Conservation (phyloP, 2,329 filamentous ascomycete genomes). For the Neonectria magnoliae region DNA sequence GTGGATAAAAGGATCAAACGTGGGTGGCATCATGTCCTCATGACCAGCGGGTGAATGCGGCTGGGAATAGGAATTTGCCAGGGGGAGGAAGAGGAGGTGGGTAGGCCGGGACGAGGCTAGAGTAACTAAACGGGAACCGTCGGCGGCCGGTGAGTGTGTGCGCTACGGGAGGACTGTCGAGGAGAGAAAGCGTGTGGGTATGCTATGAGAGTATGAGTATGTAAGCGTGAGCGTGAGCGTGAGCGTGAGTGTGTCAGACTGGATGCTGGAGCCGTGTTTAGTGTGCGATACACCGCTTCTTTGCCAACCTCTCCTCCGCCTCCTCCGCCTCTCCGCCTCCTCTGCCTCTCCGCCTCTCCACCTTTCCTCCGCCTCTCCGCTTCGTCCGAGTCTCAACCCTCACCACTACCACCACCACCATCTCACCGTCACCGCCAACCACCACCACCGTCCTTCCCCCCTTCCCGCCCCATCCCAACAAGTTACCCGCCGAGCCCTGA, state of each 20-base stretch:
- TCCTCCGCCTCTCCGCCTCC: neutral
- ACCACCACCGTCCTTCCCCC: conserved; percentile 1
- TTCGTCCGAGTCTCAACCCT: neutral
- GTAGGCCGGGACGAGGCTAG: neutral
- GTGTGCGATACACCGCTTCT: conserved; percentile 23
- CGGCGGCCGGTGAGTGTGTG: neutral
- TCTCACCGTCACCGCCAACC: conserved; percentile 6
- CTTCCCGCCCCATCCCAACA: conserved; percentile 1
- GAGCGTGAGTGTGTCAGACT: neutral
- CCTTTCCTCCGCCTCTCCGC: neutral
- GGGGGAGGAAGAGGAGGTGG: neutral
- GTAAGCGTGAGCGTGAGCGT: neutral
- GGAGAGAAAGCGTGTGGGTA: neutral
- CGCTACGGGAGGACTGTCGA: neutral
- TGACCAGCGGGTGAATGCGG: neutral
- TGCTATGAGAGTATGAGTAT: neutral
- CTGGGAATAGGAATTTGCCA: neutral
- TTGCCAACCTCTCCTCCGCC: conserved; percentile 15
- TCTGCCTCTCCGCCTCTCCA: neutral
- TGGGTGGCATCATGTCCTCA: neutral
- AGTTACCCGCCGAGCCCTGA: neutral
- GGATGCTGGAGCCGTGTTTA: neutral
- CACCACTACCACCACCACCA: conserved; percentile 19
- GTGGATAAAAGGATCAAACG: neutral
- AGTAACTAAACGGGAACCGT: neutral